These are phyloP conservation scores for Claviceps purpurea DNA, from an alignment of 2,329 filamentous ascomycete species.

Conservation along the genomic window DNA sequence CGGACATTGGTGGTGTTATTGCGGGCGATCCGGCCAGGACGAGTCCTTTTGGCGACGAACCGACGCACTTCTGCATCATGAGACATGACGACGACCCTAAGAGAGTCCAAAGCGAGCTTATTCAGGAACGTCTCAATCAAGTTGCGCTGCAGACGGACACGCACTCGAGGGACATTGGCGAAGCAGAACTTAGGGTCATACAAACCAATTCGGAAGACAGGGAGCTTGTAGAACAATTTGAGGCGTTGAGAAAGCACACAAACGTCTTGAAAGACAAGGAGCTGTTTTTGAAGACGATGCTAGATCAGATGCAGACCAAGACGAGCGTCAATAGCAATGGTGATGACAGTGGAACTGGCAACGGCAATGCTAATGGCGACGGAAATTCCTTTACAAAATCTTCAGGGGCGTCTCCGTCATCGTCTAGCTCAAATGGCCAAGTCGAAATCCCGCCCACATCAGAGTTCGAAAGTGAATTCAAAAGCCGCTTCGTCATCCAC, in stretches of 20 bases:
- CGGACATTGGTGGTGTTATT: conserved; percentile 73
- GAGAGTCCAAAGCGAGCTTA: conserved; percentile 73
- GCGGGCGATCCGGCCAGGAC: conserved; percentile 68
- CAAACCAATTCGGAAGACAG: conserved; percentile 35
- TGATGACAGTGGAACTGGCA: background rate
- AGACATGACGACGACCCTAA: conserved; percentile 79
- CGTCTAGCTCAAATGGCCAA: conserved; percentile 19
- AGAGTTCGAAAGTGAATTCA: conserved; percentile 88
- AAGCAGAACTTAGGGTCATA: conserved; percentile 57
- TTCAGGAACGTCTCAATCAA: conserved; percentile 65
- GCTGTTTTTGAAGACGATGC: conserved; percentile 44
- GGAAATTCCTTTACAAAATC: conserved; percentile 8
- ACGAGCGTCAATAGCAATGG: conserved; percentile 14
- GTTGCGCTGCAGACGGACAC: conserved; percentile 65
- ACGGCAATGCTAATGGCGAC: conserved; percentile 1
- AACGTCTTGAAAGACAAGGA: conserved; percentile 44
- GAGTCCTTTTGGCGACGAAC: conserved; percentile 85
- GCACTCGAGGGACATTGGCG: conserved; percentile 59
- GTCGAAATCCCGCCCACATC: conserved; percentile 56
- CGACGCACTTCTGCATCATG: conserved; percentile 93
- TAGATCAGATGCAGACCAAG: conserved; percentile 33
- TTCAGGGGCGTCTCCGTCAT: conserved; percentile 22
- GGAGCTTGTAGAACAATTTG: conserved; percentile 43
- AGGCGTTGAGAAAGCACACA: conserved; percentile 43
- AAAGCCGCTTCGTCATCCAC: conserved; percentile 95